Evolutionary conservation across 148 eudicot genomes (phyloP), one percentile per base, ranked within the genome.

Genomic region (Camellia sinensis): DNA sequence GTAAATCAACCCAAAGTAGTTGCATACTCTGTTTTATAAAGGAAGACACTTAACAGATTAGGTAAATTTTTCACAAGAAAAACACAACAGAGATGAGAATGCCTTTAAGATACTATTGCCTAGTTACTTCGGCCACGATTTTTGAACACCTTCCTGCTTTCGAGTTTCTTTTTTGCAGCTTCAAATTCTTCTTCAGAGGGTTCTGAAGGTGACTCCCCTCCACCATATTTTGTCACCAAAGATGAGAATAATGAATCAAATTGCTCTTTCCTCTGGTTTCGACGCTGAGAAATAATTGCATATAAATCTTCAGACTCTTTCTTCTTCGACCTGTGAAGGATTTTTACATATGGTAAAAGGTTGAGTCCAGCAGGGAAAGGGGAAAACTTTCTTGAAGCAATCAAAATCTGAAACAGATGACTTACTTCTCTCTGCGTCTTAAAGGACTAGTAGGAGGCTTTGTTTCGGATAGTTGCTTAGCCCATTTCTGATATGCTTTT

Each of bases 141-240:
- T 89, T 79, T 87, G 15, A 90, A 89, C 1, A 82, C 56, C 82
- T 82, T 85, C 54, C 88, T 78, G 70, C 84, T 87, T 75, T 88
- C 88, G 59, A 97, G 67, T 71, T 80, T 97, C 79, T 80, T 87
- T 77, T 83, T 85, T 12, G 92, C 91, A 80, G 95, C 97, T 89
- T 88, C 93, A 74, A 97, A 97, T 85, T 97, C 98, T 88, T 91
- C 98, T 14, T 97, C 98, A 13, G 89, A 87, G n/a, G 98, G 97
- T 80, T 94, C 95, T 17, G 95, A 78, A 50, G 72, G 19, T 65
- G 79, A 19, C 80, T 83, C 78, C 12, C 83, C 87, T 63, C 92
- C 90, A 4, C 97, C 99, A 80, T 94, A 91, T 84, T 81, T 94
- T 74, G 91, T 80, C 10, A 89, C 80, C 84, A 94, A 52, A 63